Evolutionary conservation across 2,329 filamentous ascomycete genomes (phyloP).

Genomic region (Teratosphaeria gauchensis): DNA sequence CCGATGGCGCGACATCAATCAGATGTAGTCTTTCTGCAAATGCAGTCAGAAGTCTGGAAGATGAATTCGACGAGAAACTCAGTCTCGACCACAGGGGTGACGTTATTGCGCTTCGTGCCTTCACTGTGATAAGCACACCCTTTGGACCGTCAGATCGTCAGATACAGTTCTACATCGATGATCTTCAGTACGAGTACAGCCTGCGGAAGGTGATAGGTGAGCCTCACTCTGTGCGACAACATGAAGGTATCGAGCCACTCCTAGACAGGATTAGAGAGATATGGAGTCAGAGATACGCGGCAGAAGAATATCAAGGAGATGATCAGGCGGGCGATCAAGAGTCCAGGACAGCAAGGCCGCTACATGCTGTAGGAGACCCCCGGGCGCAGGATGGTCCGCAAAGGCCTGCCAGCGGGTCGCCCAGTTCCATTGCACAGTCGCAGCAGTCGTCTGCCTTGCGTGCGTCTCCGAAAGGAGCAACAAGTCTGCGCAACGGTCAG

Average conservation of each 20-base stretch:
- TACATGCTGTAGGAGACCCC: not conserved
- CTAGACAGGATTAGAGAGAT: conserved; percentile 14
- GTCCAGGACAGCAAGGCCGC: not conserved
- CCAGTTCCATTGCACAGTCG: too few relatives aligned
- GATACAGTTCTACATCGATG: conserved; percentile 18
- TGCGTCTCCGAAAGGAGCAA: too few relatives aligned
- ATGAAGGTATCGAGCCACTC: conserved; percentile 8
- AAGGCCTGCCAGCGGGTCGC: too few relatives aligned
- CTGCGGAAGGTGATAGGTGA: conserved; percentile 14
- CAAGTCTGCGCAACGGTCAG: not conserved
- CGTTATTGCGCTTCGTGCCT: conserved; percentile 12
- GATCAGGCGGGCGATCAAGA: not conserved
- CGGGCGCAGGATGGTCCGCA: too few relatives aligned
- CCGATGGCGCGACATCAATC: conserved; percentile 18
- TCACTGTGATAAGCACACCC: conserved; percentile 19
- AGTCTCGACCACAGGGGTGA: conserved; percentile 16
- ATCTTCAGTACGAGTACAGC: conserved; percentile 18
- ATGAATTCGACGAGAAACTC: conserved; percentile 13
- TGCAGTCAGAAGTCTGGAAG: conserved; percentile 14
- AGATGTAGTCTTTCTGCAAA: conserved; percentile 16
- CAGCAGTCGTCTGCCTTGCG: too few relatives aligned
- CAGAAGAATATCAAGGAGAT: conserved; percentile 4
- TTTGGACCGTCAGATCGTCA: conserved; percentile 16
- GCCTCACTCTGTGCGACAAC: conserved; percentile 11
- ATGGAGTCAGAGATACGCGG: conserved; percentile 5